Evolutionary conservation across 2,329 filamentous ascomycete species (phyloP).

Genomic region (Hysterium pulicare): DNA sequence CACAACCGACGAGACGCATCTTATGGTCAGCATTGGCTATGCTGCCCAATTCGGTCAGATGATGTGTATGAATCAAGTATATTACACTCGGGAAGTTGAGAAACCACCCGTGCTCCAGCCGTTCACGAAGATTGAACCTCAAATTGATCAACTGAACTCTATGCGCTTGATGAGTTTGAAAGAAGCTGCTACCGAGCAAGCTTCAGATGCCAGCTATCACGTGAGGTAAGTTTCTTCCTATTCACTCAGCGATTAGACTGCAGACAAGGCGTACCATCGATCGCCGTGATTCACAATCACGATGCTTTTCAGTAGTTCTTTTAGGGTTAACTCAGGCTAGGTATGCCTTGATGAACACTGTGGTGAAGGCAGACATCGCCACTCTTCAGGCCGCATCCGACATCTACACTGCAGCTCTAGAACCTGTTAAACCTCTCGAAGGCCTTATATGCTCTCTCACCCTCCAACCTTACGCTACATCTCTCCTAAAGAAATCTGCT

Average conservation of each 20-base stretch:
- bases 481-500: conserved; percentile 10
- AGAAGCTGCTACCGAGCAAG: too few relatives aligned
- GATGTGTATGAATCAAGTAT: conserved; percentile 8
- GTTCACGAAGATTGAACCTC: conserved; percentile 6
- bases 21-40: conserved; percentile 10
- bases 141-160: conserved; percentile 12
- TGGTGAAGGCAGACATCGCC: conserved; percentile 11
- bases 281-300: too few relatives aligned
- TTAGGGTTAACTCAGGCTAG: too few relatives aligned
- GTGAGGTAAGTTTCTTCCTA: conserved; percentile 1
- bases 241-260: too few relatives aligned
- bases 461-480: conserved; percentile 16
- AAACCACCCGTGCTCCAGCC: conserved; percentile 9
- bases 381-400: conserved; percentile 11
- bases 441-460: conserved; percentile 12
- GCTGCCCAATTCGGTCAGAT: conserved; percentile 5
- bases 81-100: conserved; percentile 9
- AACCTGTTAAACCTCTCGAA: conserved; percentile 9
- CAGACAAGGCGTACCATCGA: too few relatives aligned
- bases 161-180: conserved; percentile 11
- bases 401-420: conserved; percentile 10
- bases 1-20: conserved; percentile 22
- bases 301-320: too few relatives aligned
- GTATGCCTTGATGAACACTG: conserved; percentile 9
- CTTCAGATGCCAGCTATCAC: conserved; percentile 4